These are phyloP conservation scores for Phytophthora boehmeriae DNA, from an alignment of 352 stramenopile species.

Conservation along the genomic window DNA sequence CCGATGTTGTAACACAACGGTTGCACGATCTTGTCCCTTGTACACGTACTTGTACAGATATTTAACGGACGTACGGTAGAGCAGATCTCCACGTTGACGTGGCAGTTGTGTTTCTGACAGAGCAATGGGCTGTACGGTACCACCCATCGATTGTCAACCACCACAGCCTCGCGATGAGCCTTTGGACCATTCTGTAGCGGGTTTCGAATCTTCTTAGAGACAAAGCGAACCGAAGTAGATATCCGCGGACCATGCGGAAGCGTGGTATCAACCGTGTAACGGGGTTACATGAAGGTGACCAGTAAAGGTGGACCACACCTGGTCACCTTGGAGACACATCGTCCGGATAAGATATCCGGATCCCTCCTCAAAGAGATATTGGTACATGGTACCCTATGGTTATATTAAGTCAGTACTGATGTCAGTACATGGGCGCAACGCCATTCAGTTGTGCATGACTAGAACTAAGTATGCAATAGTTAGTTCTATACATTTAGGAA, in stretches of 20 bases:
- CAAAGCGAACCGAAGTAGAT: background rate
- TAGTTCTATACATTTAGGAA: too few relatives aligned
- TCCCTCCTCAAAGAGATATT: too few relatives aligned
- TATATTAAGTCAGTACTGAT: too few relatives aligned
- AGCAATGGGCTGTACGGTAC: conserved; percentile 5
- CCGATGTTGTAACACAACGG: background rate
- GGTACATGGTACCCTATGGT: too few relatives aligned
- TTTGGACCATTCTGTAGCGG: background rate
- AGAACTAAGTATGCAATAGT: too few relatives aligned
- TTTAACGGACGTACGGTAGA: conserved; percentile 3
- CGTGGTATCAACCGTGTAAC: background rate
- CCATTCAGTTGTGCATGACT: too few relatives aligned
- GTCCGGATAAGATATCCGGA: too few relatives aligned
- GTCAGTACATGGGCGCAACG: too few relatives aligned
- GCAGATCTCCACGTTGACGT: conserved; percentile 14
- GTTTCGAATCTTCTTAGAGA: background rate
- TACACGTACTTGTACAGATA: conserved; percentile 7
- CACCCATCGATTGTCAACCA: conserved; percentile 6
- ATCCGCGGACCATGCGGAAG: background rate
- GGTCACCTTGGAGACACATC: too few relatives aligned
- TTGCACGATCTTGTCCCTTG: background rate
- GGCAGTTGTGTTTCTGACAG: conserved; percentile 3
- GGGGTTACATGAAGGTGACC: too few relatives aligned
- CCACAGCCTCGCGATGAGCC: too few relatives aligned
- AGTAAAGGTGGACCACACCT: too few relatives aligned